Evolutionary conservation across 2,329 filamentous ascomycete species (phyloP).

Genomic region (Epichloe sylvatica): DNA sequence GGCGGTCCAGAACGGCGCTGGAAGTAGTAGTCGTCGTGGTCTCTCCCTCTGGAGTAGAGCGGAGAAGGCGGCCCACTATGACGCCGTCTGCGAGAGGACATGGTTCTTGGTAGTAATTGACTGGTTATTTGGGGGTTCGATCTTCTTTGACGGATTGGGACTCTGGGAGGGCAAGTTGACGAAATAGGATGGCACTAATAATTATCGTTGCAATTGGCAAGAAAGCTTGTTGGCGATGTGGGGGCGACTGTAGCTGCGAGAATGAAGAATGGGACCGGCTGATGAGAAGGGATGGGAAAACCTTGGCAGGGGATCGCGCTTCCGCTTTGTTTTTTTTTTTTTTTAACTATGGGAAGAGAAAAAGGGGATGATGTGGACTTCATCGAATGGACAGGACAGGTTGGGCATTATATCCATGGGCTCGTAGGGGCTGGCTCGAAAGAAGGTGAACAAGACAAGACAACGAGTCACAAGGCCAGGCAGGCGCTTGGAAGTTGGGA

Average conservation of each 20-base stretch:
- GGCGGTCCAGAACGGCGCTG: not conserved
- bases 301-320: not conserved
- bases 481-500: not conserved
- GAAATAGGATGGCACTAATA: not conserved
- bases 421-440: too few relatives aligned
- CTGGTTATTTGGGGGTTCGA: too few relatives aligned
- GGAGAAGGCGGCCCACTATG: constrained; percentile 2
- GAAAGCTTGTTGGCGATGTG: not conserved
- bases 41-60: not conserved
- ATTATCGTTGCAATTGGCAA: not conserved
- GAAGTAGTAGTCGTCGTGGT: not conserved
- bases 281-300: not conserved
- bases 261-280: not conserved
- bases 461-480: too few relatives aligned
- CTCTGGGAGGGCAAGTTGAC: not conserved
- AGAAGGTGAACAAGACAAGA: not conserved
- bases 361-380: not conserved
- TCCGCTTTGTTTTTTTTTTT: too few relatives aligned
- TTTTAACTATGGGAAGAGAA: too few relatives aligned
- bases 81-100: constrained; percentile 2
- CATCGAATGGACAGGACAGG: not conserved
- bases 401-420: not conserved
- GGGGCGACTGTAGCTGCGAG: not conserved
- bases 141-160: not conserved
- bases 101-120: not conserved